These are phyloP conservation scores for Ophiostoma sp. DNA, from an alignment of 2,329 filamentous ascomycete genomes.

Conservation along the genomic window DNA sequence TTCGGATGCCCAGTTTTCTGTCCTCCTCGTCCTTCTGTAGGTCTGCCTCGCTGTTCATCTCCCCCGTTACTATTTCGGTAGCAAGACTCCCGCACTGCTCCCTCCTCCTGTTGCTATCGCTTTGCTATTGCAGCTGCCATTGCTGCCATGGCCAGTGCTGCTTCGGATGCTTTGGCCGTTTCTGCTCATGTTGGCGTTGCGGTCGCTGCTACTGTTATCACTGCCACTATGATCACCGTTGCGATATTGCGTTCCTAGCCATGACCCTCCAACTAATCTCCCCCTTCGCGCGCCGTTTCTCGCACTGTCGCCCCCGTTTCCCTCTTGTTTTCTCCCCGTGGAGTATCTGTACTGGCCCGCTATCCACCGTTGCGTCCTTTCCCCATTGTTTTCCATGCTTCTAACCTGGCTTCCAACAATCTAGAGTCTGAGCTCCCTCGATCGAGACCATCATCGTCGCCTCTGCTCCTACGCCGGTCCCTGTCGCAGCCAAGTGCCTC, in stretches of 20 bases:
- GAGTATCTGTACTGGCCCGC: background rate
- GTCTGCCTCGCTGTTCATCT: background rate
- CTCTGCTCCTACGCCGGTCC: background rate
- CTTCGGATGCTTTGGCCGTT: background rate
- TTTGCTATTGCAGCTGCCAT: background rate
- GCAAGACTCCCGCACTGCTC: background rate
- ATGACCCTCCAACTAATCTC: background rate
- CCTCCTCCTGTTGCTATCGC: no score
- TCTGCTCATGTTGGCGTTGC: background rate
- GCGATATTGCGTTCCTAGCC: background rate
- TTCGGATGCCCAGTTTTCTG: background rate
- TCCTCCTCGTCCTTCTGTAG: background rate
- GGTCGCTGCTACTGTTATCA: background rate
- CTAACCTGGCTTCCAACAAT: conserved; percentile 9
- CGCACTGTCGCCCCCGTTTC: conserved; percentile 3
- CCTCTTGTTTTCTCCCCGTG: conserved; percentile 10
- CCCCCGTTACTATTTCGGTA: background rate
- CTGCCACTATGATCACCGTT: conserved; percentile 7
- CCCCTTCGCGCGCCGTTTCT: background rate
- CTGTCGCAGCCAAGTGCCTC: conserved; percentile 8
- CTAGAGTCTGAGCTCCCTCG: background rate
- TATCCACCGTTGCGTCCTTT: background rate
- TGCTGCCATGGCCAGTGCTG: background rate
- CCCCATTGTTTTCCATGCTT: conserved; percentile 10
- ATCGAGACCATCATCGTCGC: conserved; percentile 6